These are phyloP conservation scores for Pythium dissotocum DNA, from an alignment of 352 stramenopile species.

Conservation along the genomic window DNA sequence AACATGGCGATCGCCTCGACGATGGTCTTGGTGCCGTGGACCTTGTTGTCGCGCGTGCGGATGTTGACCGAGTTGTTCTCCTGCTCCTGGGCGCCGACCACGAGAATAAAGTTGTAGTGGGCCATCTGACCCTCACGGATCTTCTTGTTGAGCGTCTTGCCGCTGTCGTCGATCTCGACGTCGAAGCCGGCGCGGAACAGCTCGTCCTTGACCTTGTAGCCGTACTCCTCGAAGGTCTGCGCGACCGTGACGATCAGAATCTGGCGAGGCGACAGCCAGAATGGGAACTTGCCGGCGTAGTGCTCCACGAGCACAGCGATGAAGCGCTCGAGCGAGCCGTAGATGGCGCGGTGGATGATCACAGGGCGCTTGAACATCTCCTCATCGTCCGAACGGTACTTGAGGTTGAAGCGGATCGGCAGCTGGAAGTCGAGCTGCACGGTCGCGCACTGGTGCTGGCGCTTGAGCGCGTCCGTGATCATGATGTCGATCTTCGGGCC, in stretches of 20 bases:
- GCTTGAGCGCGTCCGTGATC: constrained; percentile 96
- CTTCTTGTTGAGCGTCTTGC: constrained; percentile 88
- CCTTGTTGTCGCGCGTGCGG: constrained; percentile 81
- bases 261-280: constrained; percentile 92
- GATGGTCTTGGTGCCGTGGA: constrained; percentile 87
- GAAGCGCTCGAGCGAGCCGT: constrained; percentile 97
- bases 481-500: constrained; percentile 98
- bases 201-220: constrained; percentile 55
- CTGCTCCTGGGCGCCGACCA: constrained; percentile 77
- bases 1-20: constrained; percentile 95
- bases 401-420: constrained; percentile 94
- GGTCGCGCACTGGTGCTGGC: constrained; percentile 97
- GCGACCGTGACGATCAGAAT: constrained; percentile 90
- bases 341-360: constrained; percentile 97
- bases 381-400: constrained; percentile 86
- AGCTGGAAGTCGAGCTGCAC: constrained; percentile 99
- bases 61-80: constrained; percentile 64
- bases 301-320: constrained; percentile 98
- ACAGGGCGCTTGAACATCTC: constrained; percentile 93
- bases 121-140: constrained; percentile 80
- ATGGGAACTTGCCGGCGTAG: constrained; percentile 94
- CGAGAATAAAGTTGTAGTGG: constrained; percentile 87
- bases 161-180: constrained; percentile 71
- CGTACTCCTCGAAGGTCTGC: constrained; percentile 60
- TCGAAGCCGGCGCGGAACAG: constrained; percentile 92